Evolutionary conservation across 2,329 filamentous ascomycete species (phyloP), one percentile per base, ranked within the genome.

Genomic region (Fusarium euwallaceae): DNA sequence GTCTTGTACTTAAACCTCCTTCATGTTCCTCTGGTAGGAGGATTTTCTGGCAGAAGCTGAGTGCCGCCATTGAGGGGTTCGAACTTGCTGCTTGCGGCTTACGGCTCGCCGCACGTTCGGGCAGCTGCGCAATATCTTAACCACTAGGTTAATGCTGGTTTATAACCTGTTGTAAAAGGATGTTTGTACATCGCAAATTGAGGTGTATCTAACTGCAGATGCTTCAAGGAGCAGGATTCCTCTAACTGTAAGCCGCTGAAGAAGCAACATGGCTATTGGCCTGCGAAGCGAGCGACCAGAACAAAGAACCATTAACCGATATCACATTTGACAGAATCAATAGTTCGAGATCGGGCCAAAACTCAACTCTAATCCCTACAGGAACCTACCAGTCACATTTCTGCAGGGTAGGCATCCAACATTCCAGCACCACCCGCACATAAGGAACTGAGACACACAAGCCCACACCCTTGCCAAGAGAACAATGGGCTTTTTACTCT

Each of bases 301-400:
- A 4, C 43, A 39, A 20, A 16, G 20, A 39, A 34, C 24, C 24
- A n/a, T 53, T 4, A 20, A 14, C 34, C 11, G 7, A 51, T 64
- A 7, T 74, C 60, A 71, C 63, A 71, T 65, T 59, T 68, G 41
- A 62, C 56, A 60, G 16, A 43, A 17, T 29, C n/a, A 7, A 39
- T 27, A 58, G 27, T 20, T 37, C 6, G 5, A 48, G 11, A 27
- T 56, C 16, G 37, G 43, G 12, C 27, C 45, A 45, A 64, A 53
- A 27, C n/a, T 61, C 27, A 37, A 6, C 3, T 24, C 37, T 60
- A 67, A 60, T 51, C 55, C 64, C 61, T 14, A 16, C 36, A 36
- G 29, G 20, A 60, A 20, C 27, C 27, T 6, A 20, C 32, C 11
- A 51, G 34, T 73, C 71, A 74, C 71, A 73, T 73, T 74, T 62